A percentile compares a stretch with the other conserved stretches of the same genome.
Conservation (phyloP, 352 stramenopile species). For the Lagenidium giganteum region DNA sequence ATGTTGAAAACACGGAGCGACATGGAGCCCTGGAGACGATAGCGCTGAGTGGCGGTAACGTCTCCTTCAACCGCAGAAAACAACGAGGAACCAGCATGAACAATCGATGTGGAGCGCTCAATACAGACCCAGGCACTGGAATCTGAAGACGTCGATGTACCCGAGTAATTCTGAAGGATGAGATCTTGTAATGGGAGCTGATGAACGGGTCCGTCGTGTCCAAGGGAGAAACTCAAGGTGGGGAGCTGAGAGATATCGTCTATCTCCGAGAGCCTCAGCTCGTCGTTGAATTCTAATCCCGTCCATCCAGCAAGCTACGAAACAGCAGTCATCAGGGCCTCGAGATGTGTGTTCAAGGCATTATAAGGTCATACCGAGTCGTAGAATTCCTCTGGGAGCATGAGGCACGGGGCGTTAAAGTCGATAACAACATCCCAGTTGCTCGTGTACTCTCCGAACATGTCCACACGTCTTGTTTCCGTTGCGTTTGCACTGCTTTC, state of each 20-base stretch:
- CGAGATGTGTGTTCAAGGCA: not conserved
- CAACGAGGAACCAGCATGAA: conserved; percentile 43
- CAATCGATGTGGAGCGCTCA: conserved; percentile 42
- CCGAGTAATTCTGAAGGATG: conserved; percentile 18
- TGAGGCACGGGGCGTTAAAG: conserved; percentile 52
- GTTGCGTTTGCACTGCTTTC: conserved; percentile 12
- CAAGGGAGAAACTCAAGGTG: conserved; percentile 39
- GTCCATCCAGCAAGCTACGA: conserved; percentile 47
- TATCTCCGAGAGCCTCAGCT: conserved; percentile 40
- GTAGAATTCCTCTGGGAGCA: conserved; percentile 58
- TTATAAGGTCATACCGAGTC: conserved; percentile 26
- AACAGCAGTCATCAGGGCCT: not conserved
- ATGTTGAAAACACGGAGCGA: conserved; percentile 66
- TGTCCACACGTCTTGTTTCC: conserved; percentile 20
- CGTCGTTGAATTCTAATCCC: conserved; percentile 36
- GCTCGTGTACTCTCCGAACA: conserved; percentile 50
- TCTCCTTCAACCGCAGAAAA: conserved; percentile 43
- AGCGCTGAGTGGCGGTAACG: conserved; percentile 29
- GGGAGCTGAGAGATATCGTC: conserved; percentile 17
- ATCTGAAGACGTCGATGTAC: conserved; percentile 7
- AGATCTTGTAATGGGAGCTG: conserved; percentile 39
- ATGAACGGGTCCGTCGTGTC: conserved; percentile 22
- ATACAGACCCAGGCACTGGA: conserved; percentile 32
- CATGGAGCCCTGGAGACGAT: conserved; percentile 41
- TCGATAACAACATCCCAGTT: conserved; percentile 59